Conservation (phyloP, 2,329 filamentous ascomycete species). For the Aspergillus uvarum region DNA sequence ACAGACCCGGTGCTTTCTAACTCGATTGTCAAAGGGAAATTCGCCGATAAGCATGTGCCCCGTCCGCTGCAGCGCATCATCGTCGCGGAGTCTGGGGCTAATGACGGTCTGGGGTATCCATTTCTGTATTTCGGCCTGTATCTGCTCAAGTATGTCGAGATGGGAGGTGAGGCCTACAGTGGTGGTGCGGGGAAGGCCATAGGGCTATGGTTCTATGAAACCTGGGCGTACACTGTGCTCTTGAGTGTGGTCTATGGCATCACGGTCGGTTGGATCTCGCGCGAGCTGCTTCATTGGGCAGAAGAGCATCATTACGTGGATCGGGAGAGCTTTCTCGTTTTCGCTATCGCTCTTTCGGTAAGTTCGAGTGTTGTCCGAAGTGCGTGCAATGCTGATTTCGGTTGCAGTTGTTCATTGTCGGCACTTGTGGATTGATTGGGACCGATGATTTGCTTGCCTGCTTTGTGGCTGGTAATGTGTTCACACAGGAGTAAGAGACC, state of each 20-base stretch:
- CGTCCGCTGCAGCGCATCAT: slow-evolving; percentile 77
- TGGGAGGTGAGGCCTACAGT: slow-evolving; percentile 53
- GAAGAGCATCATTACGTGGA: slow-evolving; percentile 80
- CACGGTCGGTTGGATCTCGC: slow-evolving; percentile 75
- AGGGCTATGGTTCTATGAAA: slow-evolving; percentile 80
- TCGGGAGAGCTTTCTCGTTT: slow-evolving; percentile 82
- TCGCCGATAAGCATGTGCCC: slow-evolving; percentile 87
- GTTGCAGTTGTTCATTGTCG: slow-evolving; percentile 71
- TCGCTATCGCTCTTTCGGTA: slow-evolving; percentile 76
- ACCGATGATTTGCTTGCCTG: slow-evolving; percentile 89
- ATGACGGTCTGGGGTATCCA: slow-evolving; percentile 85
- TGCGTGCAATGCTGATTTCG: slow-evolving; percentile 12
- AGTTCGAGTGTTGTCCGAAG: slow-evolving; percentile 28
- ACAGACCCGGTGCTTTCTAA: slow-evolving; percentile 88
- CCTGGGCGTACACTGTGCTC: slow-evolving; percentile 78
- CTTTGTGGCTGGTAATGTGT: slow-evolving; percentile 87
- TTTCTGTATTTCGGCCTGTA: slow-evolving; percentile 85
- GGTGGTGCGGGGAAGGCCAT: slow-evolving; percentile 68
- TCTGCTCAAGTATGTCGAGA: slow-evolving; percentile 71
- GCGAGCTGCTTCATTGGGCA: slow-evolving; percentile 79
- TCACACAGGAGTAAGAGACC: slow-evolving; percentile 73
- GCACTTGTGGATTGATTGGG: slow-evolving; percentile 82
- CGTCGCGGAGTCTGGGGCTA: slow-evolving; percentile 79
- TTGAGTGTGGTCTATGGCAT: slow-evolving; percentile 76
- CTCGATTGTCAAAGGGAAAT: slow-evolving; percentile 89